These are phyloP conservation scores for Nicotiana knightiana DNA, from an alignment of 257 asterid genomes.

Conservation along the genomic window DNA sequence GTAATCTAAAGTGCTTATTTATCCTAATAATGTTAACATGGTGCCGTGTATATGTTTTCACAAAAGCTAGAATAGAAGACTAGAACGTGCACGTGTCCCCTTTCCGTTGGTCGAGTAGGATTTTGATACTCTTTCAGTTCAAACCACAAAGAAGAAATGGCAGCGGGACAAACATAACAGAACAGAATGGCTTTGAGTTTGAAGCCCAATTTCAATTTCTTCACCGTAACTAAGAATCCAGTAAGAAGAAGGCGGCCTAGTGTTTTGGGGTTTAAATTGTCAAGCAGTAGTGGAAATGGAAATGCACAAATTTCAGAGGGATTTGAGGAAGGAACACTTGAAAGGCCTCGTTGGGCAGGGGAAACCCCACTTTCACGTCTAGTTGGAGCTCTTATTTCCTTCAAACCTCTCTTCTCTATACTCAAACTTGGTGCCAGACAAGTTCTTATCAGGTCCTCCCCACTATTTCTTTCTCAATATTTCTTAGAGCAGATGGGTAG, in stretches of 20 bases:
- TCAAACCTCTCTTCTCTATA: conserved; percentile 71
- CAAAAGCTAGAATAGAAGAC: not conserved
- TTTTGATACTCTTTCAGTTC: not conserved
- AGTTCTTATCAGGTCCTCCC: conserved; percentile 58
- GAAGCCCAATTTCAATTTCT: conserved; percentile 33
- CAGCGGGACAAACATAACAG: not conserved
- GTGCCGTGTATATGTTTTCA: no score
- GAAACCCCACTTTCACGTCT: conserved; percentile 81
- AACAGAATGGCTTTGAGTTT: conserved; percentile 38
- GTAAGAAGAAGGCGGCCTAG: conserved; percentile 19
- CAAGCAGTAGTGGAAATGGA: conserved; percentile 33
- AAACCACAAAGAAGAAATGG: not conserved
- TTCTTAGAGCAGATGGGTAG: no score
- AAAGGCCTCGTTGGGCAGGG: conserved; percentile 82
- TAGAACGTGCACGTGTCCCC: not conserved
- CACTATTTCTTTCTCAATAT: no score
- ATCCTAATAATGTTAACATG: no score
- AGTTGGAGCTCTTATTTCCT: conserved; percentile 69
- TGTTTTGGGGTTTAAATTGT: conserved; percentile 14
- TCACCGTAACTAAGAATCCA: conserved; percentile 8
- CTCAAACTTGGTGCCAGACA: conserved; percentile 89
- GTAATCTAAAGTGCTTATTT: no score
- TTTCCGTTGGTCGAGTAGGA: not conserved
- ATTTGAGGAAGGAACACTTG: conserved; percentile 74
- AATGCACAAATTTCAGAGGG: conserved; percentile 6